Base-by-base conservation (phyloP, 305 asterid species). In the Plantago rigida region DNA sequence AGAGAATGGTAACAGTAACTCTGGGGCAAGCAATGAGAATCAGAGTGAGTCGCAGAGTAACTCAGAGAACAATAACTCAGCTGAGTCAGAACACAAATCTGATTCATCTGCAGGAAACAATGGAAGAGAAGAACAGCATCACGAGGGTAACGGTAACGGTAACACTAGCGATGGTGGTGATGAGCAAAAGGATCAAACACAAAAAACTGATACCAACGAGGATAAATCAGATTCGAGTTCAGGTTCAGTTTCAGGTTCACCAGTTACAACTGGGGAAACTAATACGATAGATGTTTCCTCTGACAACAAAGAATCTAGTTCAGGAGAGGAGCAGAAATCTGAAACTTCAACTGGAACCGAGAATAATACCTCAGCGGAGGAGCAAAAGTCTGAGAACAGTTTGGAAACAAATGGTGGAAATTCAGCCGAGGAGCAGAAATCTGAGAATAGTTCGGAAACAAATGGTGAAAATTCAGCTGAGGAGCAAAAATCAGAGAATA, bases 381-480 rank as follows among this genome's bases (percentile, higher is more conserved):
- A 63, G 15, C 72, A 79, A 58, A 81, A 72, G 15, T 55, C 81
- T 44, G 77, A 56, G n/a, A 56, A 69, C 55, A 74, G 63, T 45
- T 59, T 79, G 0, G 78, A 64, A 67, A 58, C 79, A 12, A 73
- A 69, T 53, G 81, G 69, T 60, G 79, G 64, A 36, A 67, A 68
- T 9, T 73, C 75, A 15, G 81, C 89, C 22, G 75, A 74, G 57
- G 75, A 74, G 57, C 57, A 52, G 57, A 52, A 52, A 36, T 3
- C 57, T 52, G 57, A 52, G 41, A 52, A 52, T 52, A 52, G 22
- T 52, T 52, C 57, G 9, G 41, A 22, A 52, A 52, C 57, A 52
- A 22, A 24, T 52, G 41, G 17, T 52, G 57, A 22, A 24, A 52
- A 11, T 14, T 52, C 57, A 3, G 29, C 36, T 8, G 57, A 52